Evolutionary conservation across 257 asterid species (phyloP).

Genomic region (Solanum ahanhuiri): DNA sequence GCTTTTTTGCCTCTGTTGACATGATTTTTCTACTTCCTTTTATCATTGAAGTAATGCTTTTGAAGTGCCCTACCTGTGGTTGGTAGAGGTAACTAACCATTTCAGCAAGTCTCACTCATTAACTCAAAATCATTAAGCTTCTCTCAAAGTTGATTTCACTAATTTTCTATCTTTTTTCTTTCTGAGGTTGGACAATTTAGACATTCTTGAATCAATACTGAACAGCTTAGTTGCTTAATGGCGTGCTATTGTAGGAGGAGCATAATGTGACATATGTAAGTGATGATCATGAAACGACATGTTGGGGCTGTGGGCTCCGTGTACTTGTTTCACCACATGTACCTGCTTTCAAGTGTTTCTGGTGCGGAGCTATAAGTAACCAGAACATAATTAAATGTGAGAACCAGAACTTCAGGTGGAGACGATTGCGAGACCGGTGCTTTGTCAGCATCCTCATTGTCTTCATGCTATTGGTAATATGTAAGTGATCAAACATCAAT

Average conservation of each 20-base stretch:
- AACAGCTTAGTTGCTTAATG: not conserved
- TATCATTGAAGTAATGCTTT: not conserved
- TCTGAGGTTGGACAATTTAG: not conserved
- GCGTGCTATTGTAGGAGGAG: conserved; percentile 40
- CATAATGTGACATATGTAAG: conserved; percentile 21
- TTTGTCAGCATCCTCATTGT: conserved; percentile 45
- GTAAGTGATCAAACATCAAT: conserved; percentile 35
- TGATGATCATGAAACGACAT: conserved; percentile 59
- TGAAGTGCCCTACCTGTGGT: not conserved
- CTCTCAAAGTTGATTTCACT: not conserved
- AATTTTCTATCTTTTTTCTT: not conserved
- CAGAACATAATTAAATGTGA: conserved; percentile 35
- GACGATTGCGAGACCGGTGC: conserved; percentile 69
- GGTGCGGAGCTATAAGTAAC: conserved; percentile 95
- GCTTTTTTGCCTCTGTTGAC: not conserved
- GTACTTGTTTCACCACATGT: conserved; percentile 67
- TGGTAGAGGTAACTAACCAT: not conserved
- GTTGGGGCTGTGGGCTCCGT: conserved; percentile 97
- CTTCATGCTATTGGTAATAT: conserved; percentile 66
- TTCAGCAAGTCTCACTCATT: not conserved
- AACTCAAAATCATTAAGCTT: not conserved
- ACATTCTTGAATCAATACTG: not conserved
- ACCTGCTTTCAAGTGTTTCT: conserved; percentile 70
- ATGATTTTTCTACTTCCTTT: not conserved
- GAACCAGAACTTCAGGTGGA: conserved; percentile 34